Evolutionary conservation across 192 early-diverging fungal species (phyloP), one percentile per base, ranked within the genome.

Genomic region (Pilaira anomala): DNA sequence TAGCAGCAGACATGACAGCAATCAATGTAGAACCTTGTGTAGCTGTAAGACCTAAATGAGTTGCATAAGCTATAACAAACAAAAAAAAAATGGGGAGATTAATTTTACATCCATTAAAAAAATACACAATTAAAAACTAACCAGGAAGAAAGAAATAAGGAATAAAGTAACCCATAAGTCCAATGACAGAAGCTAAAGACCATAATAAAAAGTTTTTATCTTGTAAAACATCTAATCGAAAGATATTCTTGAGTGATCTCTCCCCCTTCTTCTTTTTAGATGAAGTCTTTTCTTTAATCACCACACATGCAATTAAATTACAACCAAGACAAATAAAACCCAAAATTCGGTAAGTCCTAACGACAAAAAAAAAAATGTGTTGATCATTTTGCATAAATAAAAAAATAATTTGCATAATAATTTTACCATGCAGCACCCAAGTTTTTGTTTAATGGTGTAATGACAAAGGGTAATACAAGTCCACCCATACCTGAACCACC

Each of bases 401-500:
- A n/a, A n/a, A n/a, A n/a, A n/a, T n/a, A n/a, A n/a, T n/a, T n/a
- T n/a, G n/a, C n/a, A n/a, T n/a, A n/a, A n/a, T 36, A 25, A 7
- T 36, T 36, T 9, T 36, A 69, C 68, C 68, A 88, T 11, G 62
- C 53, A 24, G 76, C 68, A 1, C 85, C 88, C 11, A 87, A 33
- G 7, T 39, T 59, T 33, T 72, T 71, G 16, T 91, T 76, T 9
- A 91, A 73, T 41, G 68, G 36, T n/a, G 76, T 80, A 48, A 78
- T 76, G 19, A 90, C 65, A 16, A 82, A 76, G 2, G 83, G 75
- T 63, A 89, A 74, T 8, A 79, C 78, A 11, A 92, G 69, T 1
- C 89, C 90, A 40, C 93, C 93, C 14, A 91, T 41, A 30, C 90
- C 86, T 7, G 80, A 72, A 3, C 91, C 91, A 18, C 88, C 76